Conservation (phyloP, 306 rosid genomes). For the Cucurbita pepo region DNA sequence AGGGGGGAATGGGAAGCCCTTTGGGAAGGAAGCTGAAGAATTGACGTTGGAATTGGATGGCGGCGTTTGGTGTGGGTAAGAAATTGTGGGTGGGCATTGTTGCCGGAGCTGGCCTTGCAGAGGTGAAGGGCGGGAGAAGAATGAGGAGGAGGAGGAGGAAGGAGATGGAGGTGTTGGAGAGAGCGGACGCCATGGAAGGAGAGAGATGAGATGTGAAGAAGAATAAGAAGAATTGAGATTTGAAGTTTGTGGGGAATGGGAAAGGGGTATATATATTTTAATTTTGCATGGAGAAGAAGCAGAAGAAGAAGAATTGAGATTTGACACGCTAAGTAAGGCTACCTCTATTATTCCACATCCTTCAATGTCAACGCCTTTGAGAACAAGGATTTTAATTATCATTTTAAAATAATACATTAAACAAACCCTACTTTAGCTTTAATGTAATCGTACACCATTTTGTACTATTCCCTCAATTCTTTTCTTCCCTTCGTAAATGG, state of each 20-base stretch:
- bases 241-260: neutral
- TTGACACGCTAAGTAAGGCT: neutral
- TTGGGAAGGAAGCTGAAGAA: slow-evolving; percentile 67
- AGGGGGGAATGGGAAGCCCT: slow-evolving; percentile 54
- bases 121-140: neutral
- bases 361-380: too few relatives aligned
- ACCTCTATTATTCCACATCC: too few relatives aligned
- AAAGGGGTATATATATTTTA: neutral
- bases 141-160: neutral
- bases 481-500: too few relatives aligned
- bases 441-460: too few relatives aligned
- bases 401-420: too few relatives aligned
- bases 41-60: slow-evolving; percentile 14
- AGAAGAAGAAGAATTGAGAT: too few relatives aligned
- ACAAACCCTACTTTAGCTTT: too few relatives aligned
- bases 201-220: neutral
- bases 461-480: too few relatives aligned
- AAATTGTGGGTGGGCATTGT: neutral
- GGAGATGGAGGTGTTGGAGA: neutral
- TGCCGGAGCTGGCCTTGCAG: neutral
- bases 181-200: neutral
- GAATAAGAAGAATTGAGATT: neutral
- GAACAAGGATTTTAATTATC: too few relatives aligned
- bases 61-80: neutral
- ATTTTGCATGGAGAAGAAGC: too few relatives aligned